Evolutionary conservation across 2,329 filamentous ascomycete species (phyloP), one percentile per base, ranked within the genome.

Genomic region (Trichophyton simii): DNA sequence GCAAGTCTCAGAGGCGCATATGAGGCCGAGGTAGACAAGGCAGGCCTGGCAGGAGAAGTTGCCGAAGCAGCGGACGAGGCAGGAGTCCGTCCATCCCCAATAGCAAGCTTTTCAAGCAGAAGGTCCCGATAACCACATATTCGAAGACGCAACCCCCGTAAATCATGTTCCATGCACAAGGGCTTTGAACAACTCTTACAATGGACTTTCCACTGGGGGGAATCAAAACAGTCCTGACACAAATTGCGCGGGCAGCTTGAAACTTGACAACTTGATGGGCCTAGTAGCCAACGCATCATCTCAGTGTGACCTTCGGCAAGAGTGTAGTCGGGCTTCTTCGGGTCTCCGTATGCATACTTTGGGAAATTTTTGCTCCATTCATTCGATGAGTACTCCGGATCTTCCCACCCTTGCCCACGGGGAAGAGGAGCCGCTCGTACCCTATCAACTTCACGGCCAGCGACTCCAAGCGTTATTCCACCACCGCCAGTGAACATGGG

Each of bases 401-500:
- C 81, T 67, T 83, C 80, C 71, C 77, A 84, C 28, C 80, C 77
- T 62, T 79, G 77, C 6, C 73, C 77, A 42, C 75, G 75, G n/a
- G 81, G 82, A 58, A 84, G 70, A 63, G 82, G 82, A 25, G 79
- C 81, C 48, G 82, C 80, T 60, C 82, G 78, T 59, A 83, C 78
- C 64, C 78, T 77, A 63, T 83, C 81, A 15, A 79, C 79, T 54
- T 81, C 80, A 65, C 77, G 76, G 63, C 76, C 78, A 2, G 76
- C 76, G n/a, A 79, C 79, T 13, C 80, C 72, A 59, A 83, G 80
- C 41, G 79, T 81, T 63, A 84, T 83, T 13, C 81, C 81, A 57
- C 82, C 82, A 8, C 82, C 81, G 8, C 81, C 81, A 28, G 81
- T 83, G 66, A 83, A 83, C 58, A 82, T 78, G 15, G 82, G 82